Conservation (phyloP, 257 asterid genomes). For the Nicotiana sylvestris region DNA sequence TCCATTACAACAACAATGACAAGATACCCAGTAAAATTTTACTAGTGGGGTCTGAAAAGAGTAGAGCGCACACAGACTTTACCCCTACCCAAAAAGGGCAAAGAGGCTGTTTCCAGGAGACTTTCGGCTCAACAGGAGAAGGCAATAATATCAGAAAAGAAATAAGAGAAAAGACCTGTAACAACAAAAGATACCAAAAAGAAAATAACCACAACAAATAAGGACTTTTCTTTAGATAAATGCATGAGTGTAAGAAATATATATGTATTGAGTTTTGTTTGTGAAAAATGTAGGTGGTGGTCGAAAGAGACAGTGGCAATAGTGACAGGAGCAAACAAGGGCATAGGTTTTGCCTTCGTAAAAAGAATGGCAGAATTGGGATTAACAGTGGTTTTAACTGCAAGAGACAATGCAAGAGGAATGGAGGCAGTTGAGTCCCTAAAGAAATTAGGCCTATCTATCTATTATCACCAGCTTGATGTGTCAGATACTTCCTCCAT, state of each 20-base stretch:
- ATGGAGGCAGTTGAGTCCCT: constrained; percentile 41
- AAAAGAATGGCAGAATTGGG: constrained; percentile 60
- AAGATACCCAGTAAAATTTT: too few species aligned
- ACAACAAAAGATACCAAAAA: too few species aligned
- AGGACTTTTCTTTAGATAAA: neutral
- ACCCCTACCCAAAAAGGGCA: too few species aligned
- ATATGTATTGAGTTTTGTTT: neutral
- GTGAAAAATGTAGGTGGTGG: constrained; percentile 62
- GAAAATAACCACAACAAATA: too few species aligned
- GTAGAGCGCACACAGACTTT: too few species aligned
- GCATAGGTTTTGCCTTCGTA: constrained; percentile 63
- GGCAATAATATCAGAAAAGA: too few species aligned
- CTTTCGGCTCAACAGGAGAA: too few species aligned
- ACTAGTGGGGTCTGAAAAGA: too few species aligned
- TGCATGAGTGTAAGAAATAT: neutral
- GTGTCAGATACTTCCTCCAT: constrained; percentile 51
- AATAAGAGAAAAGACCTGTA: too few species aligned
- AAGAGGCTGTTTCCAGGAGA: too few species aligned
- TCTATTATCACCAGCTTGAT: constrained; percentile 58
- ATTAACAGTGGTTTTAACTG: constrained; percentile 67
- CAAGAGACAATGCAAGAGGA: constrained; percentile 55
- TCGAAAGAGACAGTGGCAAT: constrained; percentile 65
- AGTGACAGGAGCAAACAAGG: constrained; percentile 78
- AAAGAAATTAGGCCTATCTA: constrained; percentile 31
- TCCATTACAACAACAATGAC: neutral